Evolutionary conservation across 164 flowering plant genomes (phyloP), one percentile per base, ranked within the genome.

Genomic region (Hamamelis virginiana): DNA sequence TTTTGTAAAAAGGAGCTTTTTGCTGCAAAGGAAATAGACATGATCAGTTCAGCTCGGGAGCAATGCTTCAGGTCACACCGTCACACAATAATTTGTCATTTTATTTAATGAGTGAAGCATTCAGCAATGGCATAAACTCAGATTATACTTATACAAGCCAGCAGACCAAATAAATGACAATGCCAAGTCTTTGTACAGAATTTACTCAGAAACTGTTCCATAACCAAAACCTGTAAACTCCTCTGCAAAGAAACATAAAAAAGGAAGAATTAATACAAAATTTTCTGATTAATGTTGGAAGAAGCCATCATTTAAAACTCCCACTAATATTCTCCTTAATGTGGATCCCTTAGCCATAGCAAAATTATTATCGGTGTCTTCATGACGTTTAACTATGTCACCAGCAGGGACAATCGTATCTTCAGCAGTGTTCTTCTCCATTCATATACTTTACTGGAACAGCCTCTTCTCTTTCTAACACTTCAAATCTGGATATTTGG

Each of bases 401-500:
- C 41, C 28, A 43, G 48, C 41, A 33, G 41, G 41, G 41, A 33
- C 41, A 33, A 33, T 33, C 41, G 6, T 33, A 1, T 60, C 56
- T 61, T 53, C 25, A n/a, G 16, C 56, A 19, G 18, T 19, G 22
- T 53, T 28, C 45, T 19, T 19, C 62, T 28, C 33, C 51, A 28
- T 59, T 18, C 62, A 27, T 26, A 13, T 28, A 59, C 62, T 28
- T n/a, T 33, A 57, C 45, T 68, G 47, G 27, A 6, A 23, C 19
- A 41, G 46, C 64, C 9, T n/a, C 19, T 15, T 8, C 14, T 68
- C 14, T 68, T 53, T 53, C n/a, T 18, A 19, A 62, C 22, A n/a
- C n/a, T 67, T 80, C 65, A 84, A 45, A 45, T 55, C 74, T 80
- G 87, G 75, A 89, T 86, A 74, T 88, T 91, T 50, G 96, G 93